Evolutionary conservation across 202 grass and related monocot species (phyloP).

Genomic region (Carex arenaria): DNA sequence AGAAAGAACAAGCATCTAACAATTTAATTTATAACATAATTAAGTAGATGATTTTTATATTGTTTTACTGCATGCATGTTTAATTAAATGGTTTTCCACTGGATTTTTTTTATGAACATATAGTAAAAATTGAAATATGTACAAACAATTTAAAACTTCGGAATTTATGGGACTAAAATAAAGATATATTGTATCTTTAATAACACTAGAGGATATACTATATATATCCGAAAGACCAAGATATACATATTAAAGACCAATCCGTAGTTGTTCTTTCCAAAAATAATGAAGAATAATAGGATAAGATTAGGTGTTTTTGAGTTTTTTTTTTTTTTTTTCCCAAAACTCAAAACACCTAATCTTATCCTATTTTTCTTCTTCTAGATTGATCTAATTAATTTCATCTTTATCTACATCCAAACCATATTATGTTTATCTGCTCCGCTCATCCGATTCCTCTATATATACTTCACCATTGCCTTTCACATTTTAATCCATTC

Average conservation of each 20-base stretch:
- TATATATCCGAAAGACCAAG: too few species aligned
- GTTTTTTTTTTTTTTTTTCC: too few species aligned
- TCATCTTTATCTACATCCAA: neutral
- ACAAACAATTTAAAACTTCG: neutral
- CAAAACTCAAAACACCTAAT: neutral
- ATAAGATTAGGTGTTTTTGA: too few species aligned
- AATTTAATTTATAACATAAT: neutral
- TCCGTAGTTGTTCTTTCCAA: too few species aligned
- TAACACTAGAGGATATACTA: too few species aligned
- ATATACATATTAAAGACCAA: neutral
- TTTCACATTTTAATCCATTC: too few species aligned
- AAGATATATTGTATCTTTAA: neutral
- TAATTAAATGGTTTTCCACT: neutral
- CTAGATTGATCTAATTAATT: neutral
- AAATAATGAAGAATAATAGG: too few species aligned
- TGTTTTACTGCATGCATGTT: too few species aligned
- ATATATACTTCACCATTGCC: too few species aligned
- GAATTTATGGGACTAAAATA: neutral
- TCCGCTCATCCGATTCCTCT: neutral
- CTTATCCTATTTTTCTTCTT: neutral
- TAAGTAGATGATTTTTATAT: too few species aligned
- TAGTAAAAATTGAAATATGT: neutral
- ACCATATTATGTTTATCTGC: neutral
- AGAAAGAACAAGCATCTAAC: neutral
- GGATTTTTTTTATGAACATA: neutral